A percentile compares a stretch with the other conserved stretches of the same genome.
These are phyloP conservation scores for Pythium apleroticum DNA, from an alignment of 352 stramenopile species.

Conservation along the genomic window DNA sequence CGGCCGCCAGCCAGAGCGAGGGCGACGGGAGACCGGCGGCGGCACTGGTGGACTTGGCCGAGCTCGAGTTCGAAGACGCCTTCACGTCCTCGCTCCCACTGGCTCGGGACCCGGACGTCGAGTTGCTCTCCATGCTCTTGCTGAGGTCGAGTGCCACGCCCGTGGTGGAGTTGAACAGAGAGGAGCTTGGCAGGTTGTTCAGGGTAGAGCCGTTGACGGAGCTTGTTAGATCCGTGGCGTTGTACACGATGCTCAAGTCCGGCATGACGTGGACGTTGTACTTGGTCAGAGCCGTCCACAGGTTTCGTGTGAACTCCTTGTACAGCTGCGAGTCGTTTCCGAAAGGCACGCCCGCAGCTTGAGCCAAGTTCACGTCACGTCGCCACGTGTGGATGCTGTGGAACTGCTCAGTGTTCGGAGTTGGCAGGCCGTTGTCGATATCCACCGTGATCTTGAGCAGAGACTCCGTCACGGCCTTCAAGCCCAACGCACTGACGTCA, in stretches of 20 bases:
- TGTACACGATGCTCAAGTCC: conserved; percentile 40
- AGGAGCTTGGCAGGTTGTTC: not conserved
- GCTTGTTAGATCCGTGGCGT: conserved; percentile 5
- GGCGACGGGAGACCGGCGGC: not conserved
- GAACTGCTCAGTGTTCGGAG: conserved; percentile 40
- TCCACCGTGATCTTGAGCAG: conserved; percentile 55
- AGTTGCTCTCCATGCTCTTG: not conserved
- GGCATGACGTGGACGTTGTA: conserved; percentile 36
- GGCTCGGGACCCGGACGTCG: not conserved
- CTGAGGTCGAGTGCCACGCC: not conserved
- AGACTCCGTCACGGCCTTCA: conserved; percentile 46
- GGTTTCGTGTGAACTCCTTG: conserved; percentile 31
- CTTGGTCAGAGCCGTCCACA: conserved; percentile 25
- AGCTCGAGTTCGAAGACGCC: not conserved
- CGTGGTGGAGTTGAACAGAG: not conserved
- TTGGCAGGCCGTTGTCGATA: conserved; percentile 34
- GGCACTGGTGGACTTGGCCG: not conserved
- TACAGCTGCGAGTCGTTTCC: conserved; percentile 48
- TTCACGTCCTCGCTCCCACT: not conserved
- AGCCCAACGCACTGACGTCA: conserved; percentile 42
- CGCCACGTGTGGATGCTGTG: conserved; percentile 50
- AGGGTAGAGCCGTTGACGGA: conserved; percentile 3
- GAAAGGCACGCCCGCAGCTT: conserved; percentile 37
- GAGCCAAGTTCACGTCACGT: conserved; percentile 45
- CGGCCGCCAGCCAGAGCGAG: not conserved